A percentile compares a stretch with the other conserved stretches of the same genome.
Conservation (phyloP, 2,329 filamentous ascomycete species). For the Arthroderma sp. region DNA sequence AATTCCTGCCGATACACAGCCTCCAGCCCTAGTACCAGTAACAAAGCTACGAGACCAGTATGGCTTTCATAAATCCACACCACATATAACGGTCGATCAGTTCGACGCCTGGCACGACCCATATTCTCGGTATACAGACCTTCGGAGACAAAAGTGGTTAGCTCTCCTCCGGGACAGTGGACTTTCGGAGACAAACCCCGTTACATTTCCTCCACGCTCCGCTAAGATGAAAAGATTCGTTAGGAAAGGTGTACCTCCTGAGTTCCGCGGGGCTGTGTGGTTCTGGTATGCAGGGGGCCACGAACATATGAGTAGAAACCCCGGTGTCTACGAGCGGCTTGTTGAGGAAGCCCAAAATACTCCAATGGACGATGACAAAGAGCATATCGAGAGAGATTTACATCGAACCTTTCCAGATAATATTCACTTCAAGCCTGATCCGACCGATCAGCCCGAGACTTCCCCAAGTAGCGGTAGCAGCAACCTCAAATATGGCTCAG, state of each 20-base stretch:
- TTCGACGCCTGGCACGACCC: constrained; percentile 69
- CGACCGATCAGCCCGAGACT: constrained; percentile 18
- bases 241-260: constrained; percentile 83
- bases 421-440: constrained; percentile 65
- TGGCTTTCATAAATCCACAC: constrained; percentile 79
- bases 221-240: constrained; percentile 81
- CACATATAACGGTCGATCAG: constrained; percentile 60
- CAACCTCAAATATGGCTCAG: constrained; percentile 22
- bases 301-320: constrained; percentile 59
- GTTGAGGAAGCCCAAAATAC: constrained; percentile 51
- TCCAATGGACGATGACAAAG: constrained; percentile 59
- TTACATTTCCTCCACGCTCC: constrained; percentile 64
- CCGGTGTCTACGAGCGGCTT: constrained; percentile 62
- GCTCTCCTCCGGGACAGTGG: constrained; percentile 63
- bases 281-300: constrained; percentile 91
- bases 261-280: constrained; percentile 92
- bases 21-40: constrained; percentile 22
- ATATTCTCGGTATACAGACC: constrained; percentile 62
- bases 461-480: constrained; percentile 15
- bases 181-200: constrained; percentile 57
- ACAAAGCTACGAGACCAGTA: constrained; percentile 57
- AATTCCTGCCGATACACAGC: constrained; percentile 24
- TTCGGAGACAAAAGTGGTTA: constrained; percentile 71
- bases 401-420: constrained; percentile 95
- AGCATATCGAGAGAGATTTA: constrained; percentile 86